These are phyloP conservation scores for Nakataea oryzae DNA, from an alignment of 2,329 filamentous ascomycete genomes.

Conservation along the genomic window DNA sequence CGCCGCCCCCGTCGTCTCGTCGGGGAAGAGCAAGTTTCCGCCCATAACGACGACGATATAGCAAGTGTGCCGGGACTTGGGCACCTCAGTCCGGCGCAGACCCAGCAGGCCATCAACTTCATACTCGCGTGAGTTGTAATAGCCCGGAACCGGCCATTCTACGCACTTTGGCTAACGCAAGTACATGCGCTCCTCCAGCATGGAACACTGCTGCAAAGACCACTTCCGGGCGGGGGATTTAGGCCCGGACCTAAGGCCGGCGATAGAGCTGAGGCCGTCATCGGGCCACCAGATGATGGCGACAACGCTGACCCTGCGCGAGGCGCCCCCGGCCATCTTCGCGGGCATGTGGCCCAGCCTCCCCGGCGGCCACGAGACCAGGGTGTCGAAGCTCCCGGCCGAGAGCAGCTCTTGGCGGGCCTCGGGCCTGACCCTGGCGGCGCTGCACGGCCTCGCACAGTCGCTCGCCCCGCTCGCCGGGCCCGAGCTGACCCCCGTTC, in stretches of 20 bases:
- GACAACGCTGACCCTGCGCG: conserved; percentile 27
- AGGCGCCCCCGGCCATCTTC: conserved; percentile 24
- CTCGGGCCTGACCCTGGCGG: conserved; percentile 27
- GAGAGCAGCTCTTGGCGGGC: conserved; percentile 23
- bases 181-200: conserved; percentile 16
- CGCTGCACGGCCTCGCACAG: conserved; percentile 32
- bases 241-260: conserved; percentile 19
- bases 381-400: conserved; percentile 12
- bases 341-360: conserved; percentile 1
- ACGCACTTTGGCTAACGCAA: no score
- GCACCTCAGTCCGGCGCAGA: conserved; percentile 21
- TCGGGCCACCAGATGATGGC: conserved; percentile 35
- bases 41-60: background rate
- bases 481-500: conserved; percentile 40
- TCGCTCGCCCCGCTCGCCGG: conserved; percentile 24
- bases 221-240: conserved; percentile 33
- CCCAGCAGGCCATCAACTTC: conserved; percentile 38
- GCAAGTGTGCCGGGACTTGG: conserved; percentile 15
- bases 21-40: background rate
- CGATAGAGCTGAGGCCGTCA: conserved; percentile 10
- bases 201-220: conserved; percentile 42
- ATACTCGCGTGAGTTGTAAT: conserved; percentile 33
- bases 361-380: conserved; percentile 2
- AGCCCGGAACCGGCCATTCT: no score
- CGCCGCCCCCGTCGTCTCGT: no score